Evolutionary conservation across 495 filamentous ascomycete genomes (phyloP).

Genomic region (Apiosordaria backusii): DNA sequence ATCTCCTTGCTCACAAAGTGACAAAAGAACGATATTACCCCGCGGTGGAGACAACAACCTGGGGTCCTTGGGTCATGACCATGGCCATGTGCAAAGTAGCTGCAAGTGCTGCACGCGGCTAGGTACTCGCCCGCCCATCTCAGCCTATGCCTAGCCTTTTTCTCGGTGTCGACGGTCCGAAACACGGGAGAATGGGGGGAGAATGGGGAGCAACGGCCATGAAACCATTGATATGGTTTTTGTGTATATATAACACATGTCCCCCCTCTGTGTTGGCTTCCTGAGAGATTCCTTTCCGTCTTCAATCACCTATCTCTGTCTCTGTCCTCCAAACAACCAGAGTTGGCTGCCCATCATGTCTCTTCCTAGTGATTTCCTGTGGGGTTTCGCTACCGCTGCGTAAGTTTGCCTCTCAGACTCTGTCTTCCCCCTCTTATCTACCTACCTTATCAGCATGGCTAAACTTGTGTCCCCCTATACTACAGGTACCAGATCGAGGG

Average conservation of each 20-base stretch:
- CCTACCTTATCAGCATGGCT: background rate
- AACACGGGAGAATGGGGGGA: constrained; percentile 41
- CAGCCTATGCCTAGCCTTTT: constrained; percentile 37
- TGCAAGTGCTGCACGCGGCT: constrained; percentile 17
- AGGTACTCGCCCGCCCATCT: constrained; percentile 23
- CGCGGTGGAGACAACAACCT: constrained; percentile 1
- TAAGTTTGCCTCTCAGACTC: constrained; percentile 36
- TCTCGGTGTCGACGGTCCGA: constrained; percentile 50
- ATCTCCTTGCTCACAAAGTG: background rate
- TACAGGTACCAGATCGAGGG: constrained; percentile 75
- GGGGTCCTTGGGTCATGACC: background rate
- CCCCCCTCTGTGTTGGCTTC: background rate
- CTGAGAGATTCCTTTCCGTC: constrained; percentile 6
- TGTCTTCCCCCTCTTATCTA: background rate
- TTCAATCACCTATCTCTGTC: constrained; percentile 1
- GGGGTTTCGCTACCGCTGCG: constrained; percentile 80
- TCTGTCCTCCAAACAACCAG: constrained; percentile 4
- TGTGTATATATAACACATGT: constrained; percentile 21
- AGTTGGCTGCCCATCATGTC: constrained; percentile 37
- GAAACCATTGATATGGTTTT: constrained; percentile 21
- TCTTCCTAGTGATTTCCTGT: constrained; percentile 71
- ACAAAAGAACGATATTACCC: background rate
- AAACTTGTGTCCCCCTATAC: background rate
- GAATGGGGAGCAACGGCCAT: constrained; percentile 27
- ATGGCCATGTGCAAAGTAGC: background rate